A percentile compares a stretch with the other conserved stretches of the same genome.
Evolutionary conservation across 2,329 filamentous ascomycete species (phyloP).

Genomic region (Claviceps monticola): DNA sequence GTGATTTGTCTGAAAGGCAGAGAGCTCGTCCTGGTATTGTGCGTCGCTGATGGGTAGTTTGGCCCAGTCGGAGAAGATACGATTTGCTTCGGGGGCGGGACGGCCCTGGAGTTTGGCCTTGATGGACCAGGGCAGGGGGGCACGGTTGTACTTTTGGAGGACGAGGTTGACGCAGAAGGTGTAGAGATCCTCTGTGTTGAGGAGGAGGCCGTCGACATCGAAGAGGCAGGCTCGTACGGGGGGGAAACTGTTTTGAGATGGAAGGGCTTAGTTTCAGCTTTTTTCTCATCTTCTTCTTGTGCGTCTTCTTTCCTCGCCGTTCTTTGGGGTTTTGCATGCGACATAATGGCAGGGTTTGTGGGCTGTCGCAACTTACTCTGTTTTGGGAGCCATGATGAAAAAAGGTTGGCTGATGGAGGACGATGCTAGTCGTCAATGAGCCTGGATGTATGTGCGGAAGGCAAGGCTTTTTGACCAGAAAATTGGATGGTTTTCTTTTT

Average conservation of each 20-base stretch:
- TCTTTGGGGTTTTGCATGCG: too few species aligned
- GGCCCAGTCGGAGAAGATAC: conserved; percentile 63
- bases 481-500: too few species aligned
- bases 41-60: conserved; percentile 62
- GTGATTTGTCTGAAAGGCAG: conserved; percentile 50
- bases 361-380: conserved; percentile 25
- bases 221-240: conserved; percentile 85
- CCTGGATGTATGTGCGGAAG: neutral
- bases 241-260: conserved; percentile 45
- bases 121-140: conserved; percentile 76
- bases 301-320: neutral
- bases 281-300: neutral
- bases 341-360: too few species aligned
- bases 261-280: neutral
- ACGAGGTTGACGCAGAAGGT: conserved; percentile 71
- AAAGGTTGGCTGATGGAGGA: neutral
- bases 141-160: conserved; percentile 59
- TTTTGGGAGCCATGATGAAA: conserved; percentile 27
- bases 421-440: neutral
- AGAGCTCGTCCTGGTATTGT: conserved; percentile 48
- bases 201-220: conserved; percentile 95
- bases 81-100: conserved; percentile 37
- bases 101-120: conserved; percentile 70
- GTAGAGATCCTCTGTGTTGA: conserved; percentile 87
- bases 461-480: neutral